These are phyloP conservation scores for Ceratobasidium sp. DNA, from an alignment of 1,284 basidiomycete genomes.

Conservation along the genomic window DNA sequence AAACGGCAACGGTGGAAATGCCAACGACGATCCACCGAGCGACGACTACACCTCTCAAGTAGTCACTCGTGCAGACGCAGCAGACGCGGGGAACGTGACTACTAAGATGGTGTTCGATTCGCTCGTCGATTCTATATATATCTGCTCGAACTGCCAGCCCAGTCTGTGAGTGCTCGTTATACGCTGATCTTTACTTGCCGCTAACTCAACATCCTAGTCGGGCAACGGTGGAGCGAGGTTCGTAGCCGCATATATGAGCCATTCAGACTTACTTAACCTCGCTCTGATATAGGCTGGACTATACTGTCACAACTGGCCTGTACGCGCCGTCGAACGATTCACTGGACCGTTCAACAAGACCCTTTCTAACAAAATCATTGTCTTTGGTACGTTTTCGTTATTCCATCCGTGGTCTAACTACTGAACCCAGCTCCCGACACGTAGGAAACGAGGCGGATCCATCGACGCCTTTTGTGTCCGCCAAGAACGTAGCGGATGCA, in stretches of 20 bases:
- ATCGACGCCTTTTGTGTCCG: too few species aligned
- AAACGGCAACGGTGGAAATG: background rate
- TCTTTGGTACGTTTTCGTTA: too few species aligned
- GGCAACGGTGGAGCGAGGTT: conserved; percentile 1
- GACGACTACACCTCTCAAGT: conserved; percentile 5
- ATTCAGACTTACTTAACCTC: background rate
- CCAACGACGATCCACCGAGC: background rate
- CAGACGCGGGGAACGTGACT: conserved; percentile 29
- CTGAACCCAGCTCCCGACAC: too few species aligned
- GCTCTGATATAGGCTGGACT: background rate
- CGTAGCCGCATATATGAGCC: too few species aligned
- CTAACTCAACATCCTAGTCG: background rate
- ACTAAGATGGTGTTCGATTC: conserved; percentile 41
- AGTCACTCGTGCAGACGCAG: conserved; percentile 44
- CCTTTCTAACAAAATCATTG: too few species aligned
- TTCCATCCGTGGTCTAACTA: too few species aligned
- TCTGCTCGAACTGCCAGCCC: conserved; percentile 2
- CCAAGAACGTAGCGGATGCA: conserved; percentile 16
- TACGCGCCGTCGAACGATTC: too few species aligned
- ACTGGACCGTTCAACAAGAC: too few species aligned
- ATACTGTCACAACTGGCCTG: too few species aligned
- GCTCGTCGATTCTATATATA: conserved; percentile 2
- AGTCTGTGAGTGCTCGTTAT: conserved; percentile 25
- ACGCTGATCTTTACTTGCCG: background rate
- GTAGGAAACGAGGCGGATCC: too few species aligned